Evolutionary conservation across 768 basidiomycete genomes (phyloP).

Genomic region (Nevesoporus exiguus): DNA sequence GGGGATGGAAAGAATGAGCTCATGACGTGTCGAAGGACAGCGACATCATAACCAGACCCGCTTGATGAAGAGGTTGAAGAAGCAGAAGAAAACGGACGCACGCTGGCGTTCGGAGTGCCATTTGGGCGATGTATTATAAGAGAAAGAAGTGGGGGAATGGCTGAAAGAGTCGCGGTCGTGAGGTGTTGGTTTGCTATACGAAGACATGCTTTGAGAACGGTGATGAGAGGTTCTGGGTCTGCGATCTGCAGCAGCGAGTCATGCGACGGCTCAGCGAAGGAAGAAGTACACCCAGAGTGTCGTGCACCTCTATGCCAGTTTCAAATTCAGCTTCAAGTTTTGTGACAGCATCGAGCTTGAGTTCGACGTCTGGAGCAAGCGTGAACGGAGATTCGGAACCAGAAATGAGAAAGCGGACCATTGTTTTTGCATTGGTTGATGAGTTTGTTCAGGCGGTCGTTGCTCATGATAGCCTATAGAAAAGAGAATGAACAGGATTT

Average conservation of each 20-base stretch:
- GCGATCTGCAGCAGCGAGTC: conserved; percentile 47
- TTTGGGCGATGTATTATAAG: conserved; percentile 49
- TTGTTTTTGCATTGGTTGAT: conserved; percentile 62
- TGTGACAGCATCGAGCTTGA: conserved; percentile 74
- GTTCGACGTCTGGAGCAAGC: conserved; percentile 61
- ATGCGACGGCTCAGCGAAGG: conserved; percentile 13
- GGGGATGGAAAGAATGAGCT: conserved; percentile 68
- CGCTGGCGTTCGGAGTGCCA: conserved; percentile 24
- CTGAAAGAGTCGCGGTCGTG: conserved; percentile 69
- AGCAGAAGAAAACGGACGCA: conserved; percentile 46
- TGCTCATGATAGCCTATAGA: conserved; percentile 45
- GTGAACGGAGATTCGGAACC: conserved; percentile 6
- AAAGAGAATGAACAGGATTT: conserved; percentile 11
- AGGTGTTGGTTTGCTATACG: conserved; percentile 81
- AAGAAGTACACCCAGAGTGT: conserved; percentile 8
- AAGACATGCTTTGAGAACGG: conserved; percentile 68
- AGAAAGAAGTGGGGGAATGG: conserved; percentile 63
- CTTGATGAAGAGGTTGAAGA: conserved; percentile 48
- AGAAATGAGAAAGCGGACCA: conserved; percentile 39
- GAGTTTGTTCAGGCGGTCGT: conserved; percentile 55
- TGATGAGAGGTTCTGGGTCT: conserved; percentile 69
- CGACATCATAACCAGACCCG: conserved; percentile 46
- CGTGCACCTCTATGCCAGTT: conserved; percentile 59
- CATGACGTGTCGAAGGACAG: conserved; percentile 64
- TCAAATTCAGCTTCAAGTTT: conserved; percentile 78